Conservation (phyloP, 495 filamentous ascomycete species). For the Talaromyces ruber region DNA sequence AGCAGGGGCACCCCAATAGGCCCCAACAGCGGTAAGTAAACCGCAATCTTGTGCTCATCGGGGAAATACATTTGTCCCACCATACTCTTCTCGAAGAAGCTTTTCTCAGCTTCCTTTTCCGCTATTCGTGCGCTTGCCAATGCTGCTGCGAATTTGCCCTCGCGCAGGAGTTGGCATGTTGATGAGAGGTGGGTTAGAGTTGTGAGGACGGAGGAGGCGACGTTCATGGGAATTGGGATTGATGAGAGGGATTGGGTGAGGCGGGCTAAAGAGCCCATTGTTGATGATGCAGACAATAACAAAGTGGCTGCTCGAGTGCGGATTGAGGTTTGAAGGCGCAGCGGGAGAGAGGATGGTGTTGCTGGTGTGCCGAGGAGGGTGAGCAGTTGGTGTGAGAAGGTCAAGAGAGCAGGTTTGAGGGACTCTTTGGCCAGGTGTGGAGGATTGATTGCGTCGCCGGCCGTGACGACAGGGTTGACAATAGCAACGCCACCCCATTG, state of each 20-base stretch:
- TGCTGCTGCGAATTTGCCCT: constrained; percentile 56
- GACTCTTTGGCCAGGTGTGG: constrained; percentile 45
- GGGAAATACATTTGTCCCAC: constrained; percentile 97
- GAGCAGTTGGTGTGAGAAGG: constrained; percentile 87
- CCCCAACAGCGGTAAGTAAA: constrained; percentile 85
- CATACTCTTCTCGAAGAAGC: constrained; percentile 99
- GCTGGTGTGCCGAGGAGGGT: constrained; percentile 81
- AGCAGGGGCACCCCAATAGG: constrained; percentile 86
- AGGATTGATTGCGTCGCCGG: constrained; percentile 18
- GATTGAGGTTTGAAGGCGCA: constrained; percentile 75
- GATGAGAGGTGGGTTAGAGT: constrained; percentile 68
- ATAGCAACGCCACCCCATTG: constrained; percentile 95
- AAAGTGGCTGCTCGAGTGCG: constrained; percentile 81
- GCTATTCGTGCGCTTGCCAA: constrained; percentile 76
- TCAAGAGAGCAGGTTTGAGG: constrained; percentile 71
- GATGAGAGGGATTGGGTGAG: constrained; percentile 77
- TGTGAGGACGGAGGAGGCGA: constrained; percentile 74
- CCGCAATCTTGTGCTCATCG: constrained; percentile 97
- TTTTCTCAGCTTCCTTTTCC: constrained; percentile 81
- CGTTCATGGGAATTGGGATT: constrained; percentile 81
- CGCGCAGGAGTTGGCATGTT: constrained; percentile 64
- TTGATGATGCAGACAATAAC: constrained; percentile 83
- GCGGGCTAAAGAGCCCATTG: constrained; percentile 84
- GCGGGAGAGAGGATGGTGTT: constrained; percentile 67
- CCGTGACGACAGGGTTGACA: constrained; percentile 49